A percentile compares a stretch with the other conserved stretches of the same genome.
These are phyloP conservation scores for Russula olivacea DNA, from an alignment of 768 basidiomycete species.

Conservation along the genomic window DNA sequence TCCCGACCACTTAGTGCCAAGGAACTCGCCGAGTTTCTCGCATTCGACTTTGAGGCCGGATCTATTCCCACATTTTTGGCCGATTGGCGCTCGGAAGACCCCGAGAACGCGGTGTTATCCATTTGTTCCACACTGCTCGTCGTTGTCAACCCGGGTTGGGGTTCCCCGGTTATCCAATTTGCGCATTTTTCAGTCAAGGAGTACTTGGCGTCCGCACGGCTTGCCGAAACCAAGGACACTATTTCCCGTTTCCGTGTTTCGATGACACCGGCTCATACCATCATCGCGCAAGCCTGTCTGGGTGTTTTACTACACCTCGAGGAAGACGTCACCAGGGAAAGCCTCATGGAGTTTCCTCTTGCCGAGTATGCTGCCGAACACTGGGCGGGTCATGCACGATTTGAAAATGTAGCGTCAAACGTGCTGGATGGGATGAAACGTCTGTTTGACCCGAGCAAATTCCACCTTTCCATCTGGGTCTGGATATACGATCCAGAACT, in stretches of 20 bases:
- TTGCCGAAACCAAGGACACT: neutral
- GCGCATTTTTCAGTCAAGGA: constrained; percentile 16
- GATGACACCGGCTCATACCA: neutral
- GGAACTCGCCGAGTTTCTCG: too few species aligned
- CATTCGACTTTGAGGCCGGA: too few species aligned
- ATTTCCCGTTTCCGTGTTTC: neutral
- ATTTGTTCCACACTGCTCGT: too few species aligned
- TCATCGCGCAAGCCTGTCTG: neutral
- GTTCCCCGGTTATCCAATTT: neutral
- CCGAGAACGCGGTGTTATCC: too few species aligned
- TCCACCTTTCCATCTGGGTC: neutral
- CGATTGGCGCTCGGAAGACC: too few species aligned
- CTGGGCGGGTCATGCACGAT: neutral
- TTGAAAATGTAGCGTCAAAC: neutral
- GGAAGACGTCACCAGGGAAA: neutral
- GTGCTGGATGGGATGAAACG: neutral
- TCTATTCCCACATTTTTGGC: too few species aligned
- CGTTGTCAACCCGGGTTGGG: too few species aligned
- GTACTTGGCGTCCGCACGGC: constrained; percentile 1
- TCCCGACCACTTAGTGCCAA: too few species aligned
- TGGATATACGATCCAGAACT: neutral
- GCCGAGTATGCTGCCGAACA: neutral
- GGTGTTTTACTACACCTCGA: neutral
- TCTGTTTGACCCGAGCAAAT: neutral
- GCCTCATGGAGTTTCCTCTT: neutral